phyloP scores from a whole-genome alignment of 306 rosid species.

The Lupinus albus region DNA sequence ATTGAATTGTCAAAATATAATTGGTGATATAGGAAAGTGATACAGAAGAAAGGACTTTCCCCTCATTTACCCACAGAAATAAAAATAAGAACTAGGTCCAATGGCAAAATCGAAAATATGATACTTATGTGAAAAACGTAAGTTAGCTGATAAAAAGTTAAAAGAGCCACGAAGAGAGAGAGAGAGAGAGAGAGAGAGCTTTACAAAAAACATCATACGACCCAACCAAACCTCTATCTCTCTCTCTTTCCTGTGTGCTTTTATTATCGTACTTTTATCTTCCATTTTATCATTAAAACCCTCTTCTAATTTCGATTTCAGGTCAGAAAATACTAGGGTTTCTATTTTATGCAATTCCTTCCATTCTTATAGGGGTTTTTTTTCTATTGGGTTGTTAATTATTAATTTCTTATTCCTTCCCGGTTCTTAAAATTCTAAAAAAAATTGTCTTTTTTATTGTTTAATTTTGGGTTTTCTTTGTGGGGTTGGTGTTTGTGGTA shows the following conservation, averaged over 20 bases:
- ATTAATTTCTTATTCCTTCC: background rate
- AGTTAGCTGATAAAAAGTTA: constrained; percentile 29
- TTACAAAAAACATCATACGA: constrained; percentile 8
- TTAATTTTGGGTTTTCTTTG: background rate
- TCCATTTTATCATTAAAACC: constrained; percentile 24
- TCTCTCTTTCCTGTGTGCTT: constrained; percentile 18
- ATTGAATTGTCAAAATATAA: no score
- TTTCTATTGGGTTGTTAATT: background rate
- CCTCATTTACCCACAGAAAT: no score
- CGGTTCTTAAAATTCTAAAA: no score
- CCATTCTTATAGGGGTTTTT: background rate
- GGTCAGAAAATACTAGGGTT: constrained; percentile 20
- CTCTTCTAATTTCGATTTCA: constrained; percentile 31
- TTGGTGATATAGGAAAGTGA: no score
- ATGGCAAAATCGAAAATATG: no score
- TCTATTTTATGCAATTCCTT: background rate
- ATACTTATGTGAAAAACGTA: constrained; percentile 18
- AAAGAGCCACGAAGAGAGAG: background rate
- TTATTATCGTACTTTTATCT: constrained; percentile 13
- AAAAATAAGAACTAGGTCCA: no score
- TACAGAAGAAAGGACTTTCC: no score
- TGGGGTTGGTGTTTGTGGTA: constrained; percentile 26
- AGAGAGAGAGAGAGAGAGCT: constrained; percentile 19
- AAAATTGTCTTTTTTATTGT: background rate
- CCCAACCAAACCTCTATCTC: constrained; percentile 27